Base-by-base conservation (phyloP, 768 basidiomycete species). In the Dacryopinax spathularia region DNA sequence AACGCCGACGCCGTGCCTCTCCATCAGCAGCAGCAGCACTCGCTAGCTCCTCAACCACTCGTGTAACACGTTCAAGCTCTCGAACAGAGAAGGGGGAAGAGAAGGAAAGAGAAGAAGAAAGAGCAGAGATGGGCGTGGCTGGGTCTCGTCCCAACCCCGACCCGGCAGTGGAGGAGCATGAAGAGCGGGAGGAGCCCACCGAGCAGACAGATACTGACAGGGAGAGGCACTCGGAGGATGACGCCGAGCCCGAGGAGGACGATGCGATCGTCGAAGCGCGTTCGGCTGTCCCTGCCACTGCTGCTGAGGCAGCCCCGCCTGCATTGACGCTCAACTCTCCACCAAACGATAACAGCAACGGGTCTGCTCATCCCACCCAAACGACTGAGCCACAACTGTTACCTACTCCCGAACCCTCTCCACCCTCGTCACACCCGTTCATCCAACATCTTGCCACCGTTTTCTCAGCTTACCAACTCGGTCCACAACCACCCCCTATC, bases 381-480 rank as follows among this genome's bases (percentile, higher is more conserved):
- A 6, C 48, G 25, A 6, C 22, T 27, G 48, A 6, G 3, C 48
- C 48, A 29, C 25, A 56, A 56, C 9, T 56, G 6, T 22, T 56
- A 10, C 29, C 48, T 13, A 25, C 48, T 6, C 29, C 48, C 48
- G 48, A 56, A 3, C 29, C 48, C 5, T 27, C 48, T 29, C 48
- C 48, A 9, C 48, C 48, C 48, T 25, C 22, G 2, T 56, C 63
- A 13, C 67, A 77, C 66, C 75, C 75, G 12, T 83, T 83, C 67
- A 65, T 81, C 43, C 75, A 79, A 0, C 81, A 85, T 69, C 81
- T 85, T 59, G 77, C 83, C 65, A 79, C 82, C 25, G 72, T 84
- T 7, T 74, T 85, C 31, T 84, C 84, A 18, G 73, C 82, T 12
- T 85, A 83, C 69, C 82, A 84, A 65, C 77, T 80, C 56, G 80